Evolutionary conservation across 495 filamentous ascomycete genomes (phyloP), one percentile per base, ranked within the genome.

Genomic region (Parmelia sp.): DNA sequence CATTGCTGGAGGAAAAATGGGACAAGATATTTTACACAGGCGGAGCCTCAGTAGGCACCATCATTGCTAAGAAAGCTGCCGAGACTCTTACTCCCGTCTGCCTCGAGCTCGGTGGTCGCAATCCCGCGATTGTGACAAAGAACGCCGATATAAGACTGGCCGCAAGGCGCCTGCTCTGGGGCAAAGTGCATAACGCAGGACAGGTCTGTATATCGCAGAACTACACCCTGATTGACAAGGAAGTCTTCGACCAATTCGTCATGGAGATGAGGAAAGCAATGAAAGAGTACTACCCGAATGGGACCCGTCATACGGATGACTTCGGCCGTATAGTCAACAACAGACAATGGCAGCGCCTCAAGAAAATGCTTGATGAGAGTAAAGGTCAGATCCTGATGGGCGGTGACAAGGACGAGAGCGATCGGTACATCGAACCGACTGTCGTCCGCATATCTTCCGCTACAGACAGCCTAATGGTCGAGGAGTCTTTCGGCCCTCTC

Each of bases 11-110:
- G 58, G 84, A 92, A 75, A 91, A 91, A 70, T 98, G 92, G 91
- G 92, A 95, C 75, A 96, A 96, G 81, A 93, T 98, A 69, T 93
- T 95, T 79, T 98, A 96, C 78, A 98, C 94, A 21, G 94, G 94
- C 55, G 83, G 82, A 66, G 77, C 80, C 15, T 77, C 71, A 42
- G 92, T 97, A 44, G 94, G 90, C 59, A 89, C 81, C 56, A 93
- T 97, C 75, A 86, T 98, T 68, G 85, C 91, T 29, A 90, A 91
- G 77, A 94, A 94, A 66, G 94, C 94, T 8, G 93, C 94, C 45
- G 90, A 94, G 74, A 87, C 90, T 45, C 78, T 97, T 61, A 97
- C 94, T 7, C 94, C 94, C 0, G 88, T 96, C 27, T 81, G 84
- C 42, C 83, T 97, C 62, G 94, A 97, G 77, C 83, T 97, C 59